phyloP scores from a whole-genome alignment of 176 grass and related monocot genomes.

The Otatea glauca region DNA sequence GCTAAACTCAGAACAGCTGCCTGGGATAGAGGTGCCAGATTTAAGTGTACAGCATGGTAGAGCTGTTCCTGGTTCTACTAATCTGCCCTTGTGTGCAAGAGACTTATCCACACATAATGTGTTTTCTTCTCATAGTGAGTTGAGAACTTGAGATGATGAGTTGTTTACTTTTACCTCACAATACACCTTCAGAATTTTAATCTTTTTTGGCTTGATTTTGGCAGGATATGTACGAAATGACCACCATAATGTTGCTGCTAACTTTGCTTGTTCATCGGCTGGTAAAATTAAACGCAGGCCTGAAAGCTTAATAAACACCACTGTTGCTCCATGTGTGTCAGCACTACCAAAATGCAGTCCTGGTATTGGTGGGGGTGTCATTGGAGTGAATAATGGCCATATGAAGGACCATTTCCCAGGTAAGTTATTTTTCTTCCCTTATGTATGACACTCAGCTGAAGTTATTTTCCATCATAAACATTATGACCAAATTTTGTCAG shows the following conservation, averaged over 20 bases:
- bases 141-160: constrained; percentile 39
- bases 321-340: constrained; percentile 31
- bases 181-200: constrained; percentile 24
- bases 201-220: constrained; percentile 34
- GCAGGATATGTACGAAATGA: constrained; percentile 53
- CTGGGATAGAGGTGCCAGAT: constrained; percentile 34
- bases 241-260: constrained; percentile 39
- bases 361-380: constrained; percentile 21
- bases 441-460: not conserved
- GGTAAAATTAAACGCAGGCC: constrained; percentile 22
- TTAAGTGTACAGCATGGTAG: constrained; percentile 28
- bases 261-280: constrained; percentile 38
- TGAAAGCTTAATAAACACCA: constrained; percentile 38
- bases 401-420: constrained; percentile 45
- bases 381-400: constrained; percentile 32
- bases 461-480: constrained; percentile 34
- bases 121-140: constrained; percentile 61
- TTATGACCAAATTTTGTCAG: constrained; percentile 45
- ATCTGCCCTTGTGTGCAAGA: constrained; percentile 22
- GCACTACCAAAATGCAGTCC: constrained; percentile 36
- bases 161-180: constrained; percentile 19
- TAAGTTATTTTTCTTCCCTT: constrained; percentile 26
- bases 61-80: constrained; percentile 37
- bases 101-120: constrained; percentile 12
- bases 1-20: constrained; percentile 21